These are phyloP conservation scores for Sistotremastrum niveocremeum DNA, from an alignment of 768 basidiomycete genomes.

Conservation along the genomic window DNA sequence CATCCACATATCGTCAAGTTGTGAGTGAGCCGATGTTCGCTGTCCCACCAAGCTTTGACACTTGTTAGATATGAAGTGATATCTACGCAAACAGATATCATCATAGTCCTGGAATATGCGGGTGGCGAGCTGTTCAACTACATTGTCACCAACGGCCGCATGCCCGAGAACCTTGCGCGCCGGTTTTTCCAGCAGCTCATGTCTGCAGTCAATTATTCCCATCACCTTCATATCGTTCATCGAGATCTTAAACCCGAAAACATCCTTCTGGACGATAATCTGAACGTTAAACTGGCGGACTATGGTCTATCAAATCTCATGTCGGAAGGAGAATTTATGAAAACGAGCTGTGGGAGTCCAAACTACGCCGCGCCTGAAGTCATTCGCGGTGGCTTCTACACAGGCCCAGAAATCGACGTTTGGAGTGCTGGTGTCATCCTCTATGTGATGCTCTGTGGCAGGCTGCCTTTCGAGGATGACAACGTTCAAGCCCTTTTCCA, in stretches of 20 bases:
- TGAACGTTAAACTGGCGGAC: slow-evolving; percentile 97
- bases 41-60: background rate
- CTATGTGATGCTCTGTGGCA: slow-evolving; percentile 93
- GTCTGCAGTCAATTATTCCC: slow-evolving; percentile 93
- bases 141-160: slow-evolving; percentile 87
- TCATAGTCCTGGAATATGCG: slow-evolving; percentile 96
- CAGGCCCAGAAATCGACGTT: slow-evolving; percentile 96
- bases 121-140: slow-evolving; percentile 97
- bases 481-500: slow-evolving; percentile 86
- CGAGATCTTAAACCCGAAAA: slow-evolving; percentile 98
- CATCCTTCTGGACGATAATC: slow-evolving; percentile 69
- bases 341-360: slow-evolving; percentile 95
- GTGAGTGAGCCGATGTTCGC: slow-evolving; percentile 31
- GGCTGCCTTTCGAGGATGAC: slow-evolving; percentile 95
- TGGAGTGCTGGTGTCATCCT: slow-evolving; percentile 99
- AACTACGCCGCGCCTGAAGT: slow-evolving; percentile 99
- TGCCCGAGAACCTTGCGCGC: slow-evolving; percentile 77
- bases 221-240: slow-evolving; percentile 93
- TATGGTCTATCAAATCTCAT: slow-evolving; percentile 95
- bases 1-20: slow-evolving; percentile 98
- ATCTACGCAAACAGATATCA: slow-evolving; percentile 88
- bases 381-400: slow-evolving; percentile 88
- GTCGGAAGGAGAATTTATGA: slow-evolving; percentile 91
- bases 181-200: slow-evolving; percentile 98
- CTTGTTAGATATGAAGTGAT: slow-evolving; percentile 68